These are phyloP conservation scores for Acacia pycnantha DNA, from an alignment of 331 rosid genomes.

Conservation along the genomic window DNA sequence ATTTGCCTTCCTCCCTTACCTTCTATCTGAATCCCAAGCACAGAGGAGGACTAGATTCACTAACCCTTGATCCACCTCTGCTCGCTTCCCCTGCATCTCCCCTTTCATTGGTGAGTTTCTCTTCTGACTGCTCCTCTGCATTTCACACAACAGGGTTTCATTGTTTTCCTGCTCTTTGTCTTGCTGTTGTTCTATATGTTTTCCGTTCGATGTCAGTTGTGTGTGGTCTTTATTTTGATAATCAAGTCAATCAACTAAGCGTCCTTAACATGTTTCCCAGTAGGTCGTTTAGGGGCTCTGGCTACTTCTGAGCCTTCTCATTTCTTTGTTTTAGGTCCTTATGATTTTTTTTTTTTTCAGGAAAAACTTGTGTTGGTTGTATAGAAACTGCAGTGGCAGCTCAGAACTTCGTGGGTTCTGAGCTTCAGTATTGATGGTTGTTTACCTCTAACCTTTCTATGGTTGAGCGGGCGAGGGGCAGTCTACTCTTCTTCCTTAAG, in stretches of 20 bases:
- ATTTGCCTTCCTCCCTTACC: constrained; percentile 20
- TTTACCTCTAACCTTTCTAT: neutral
- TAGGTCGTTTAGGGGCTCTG: neutral
- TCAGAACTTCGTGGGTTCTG: neutral
- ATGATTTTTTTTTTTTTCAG: neutral
- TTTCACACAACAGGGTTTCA: neutral
- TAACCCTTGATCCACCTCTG: neutral
- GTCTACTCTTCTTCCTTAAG: neutral
- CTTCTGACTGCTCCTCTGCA: neutral
- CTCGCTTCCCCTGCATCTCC: neutral
- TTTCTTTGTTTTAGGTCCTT: neutral
- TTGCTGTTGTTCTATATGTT: neutral
- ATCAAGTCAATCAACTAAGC: neutral
- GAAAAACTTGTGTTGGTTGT: neutral
- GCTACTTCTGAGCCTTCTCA: neutral
- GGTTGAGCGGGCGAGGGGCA: neutral
- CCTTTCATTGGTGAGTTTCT: constrained; percentile 30
- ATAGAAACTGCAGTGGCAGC: neutral
- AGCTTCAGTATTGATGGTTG: neutral
- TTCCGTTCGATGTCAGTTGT: neutral
- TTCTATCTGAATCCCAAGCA: neutral
- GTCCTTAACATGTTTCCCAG: neutral
- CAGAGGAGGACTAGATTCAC: neutral
- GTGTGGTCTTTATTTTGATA: neutral
- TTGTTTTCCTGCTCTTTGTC: neutral